phyloP scores from a whole-genome alignment of 257 asterid genomes.

The Haberlea rhodopensis region DNA sequence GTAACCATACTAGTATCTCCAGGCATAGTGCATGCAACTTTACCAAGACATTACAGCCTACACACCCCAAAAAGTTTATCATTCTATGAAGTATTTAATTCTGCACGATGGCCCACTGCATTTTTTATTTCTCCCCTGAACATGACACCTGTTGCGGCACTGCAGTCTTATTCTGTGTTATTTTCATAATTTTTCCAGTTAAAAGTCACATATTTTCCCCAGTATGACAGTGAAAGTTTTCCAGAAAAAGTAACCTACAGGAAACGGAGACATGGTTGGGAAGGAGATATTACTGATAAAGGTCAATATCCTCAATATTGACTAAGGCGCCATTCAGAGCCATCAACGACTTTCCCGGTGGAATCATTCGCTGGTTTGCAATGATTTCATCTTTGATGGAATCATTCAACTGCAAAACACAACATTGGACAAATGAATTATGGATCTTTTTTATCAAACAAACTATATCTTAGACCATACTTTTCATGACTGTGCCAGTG shows the following conservation, averaged over 20 bases:
- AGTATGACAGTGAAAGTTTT: conserved; percentile 3
- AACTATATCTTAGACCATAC: conserved; percentile 14
- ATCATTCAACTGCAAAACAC: conserved; percentile 73
- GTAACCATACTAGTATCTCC: conserved; percentile 4
- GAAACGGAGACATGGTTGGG: conserved; percentile 21
- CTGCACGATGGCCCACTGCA: neutral
- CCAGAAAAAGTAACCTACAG: conserved; percentile 2
- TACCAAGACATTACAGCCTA: neutral
- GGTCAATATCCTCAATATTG: conserved; percentile 93
- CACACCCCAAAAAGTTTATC: neutral
- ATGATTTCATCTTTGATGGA: conserved; percentile 92
- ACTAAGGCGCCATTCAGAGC: conserved; percentile 96
- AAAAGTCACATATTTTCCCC: conserved; percentile 11
- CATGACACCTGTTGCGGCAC: neutral
- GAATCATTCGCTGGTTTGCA: conserved; percentile 92
- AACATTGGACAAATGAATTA: conserved; percentile 30
- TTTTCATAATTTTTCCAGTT: conserved; percentile 1
- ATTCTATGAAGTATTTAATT: neutral
- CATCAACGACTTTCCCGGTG: conserved; percentile 97
- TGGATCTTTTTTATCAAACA: conserved; percentile 20
- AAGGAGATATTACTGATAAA: conserved; percentile 70
- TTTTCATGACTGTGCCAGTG: conserved; percentile 19
- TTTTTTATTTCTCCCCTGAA: neutral
- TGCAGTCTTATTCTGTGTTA: neutral
- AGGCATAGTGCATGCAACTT: neutral